Conservation (phyloP, 371 early-diverging fungal genomes). For the Saksenaea vasiformis region DNA sequence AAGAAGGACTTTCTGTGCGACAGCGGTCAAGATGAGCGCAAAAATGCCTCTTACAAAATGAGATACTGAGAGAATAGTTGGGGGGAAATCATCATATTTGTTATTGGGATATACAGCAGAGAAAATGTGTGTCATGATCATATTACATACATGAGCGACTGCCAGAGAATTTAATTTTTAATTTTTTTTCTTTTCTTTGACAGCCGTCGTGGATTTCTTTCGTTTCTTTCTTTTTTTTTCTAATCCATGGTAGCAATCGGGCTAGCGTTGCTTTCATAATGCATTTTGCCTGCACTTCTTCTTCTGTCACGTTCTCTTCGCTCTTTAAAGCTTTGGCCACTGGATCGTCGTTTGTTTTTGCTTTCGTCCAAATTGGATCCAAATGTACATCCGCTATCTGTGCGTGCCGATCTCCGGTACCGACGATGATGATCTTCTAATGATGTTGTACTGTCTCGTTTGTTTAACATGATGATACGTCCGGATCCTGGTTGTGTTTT, state of each 20-base stretch:
- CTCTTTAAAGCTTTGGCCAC: constrained; percentile 12
- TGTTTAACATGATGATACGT: neutral
- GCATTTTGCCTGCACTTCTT: neutral
- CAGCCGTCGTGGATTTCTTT: too few species aligned
- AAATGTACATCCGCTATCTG: neutral
- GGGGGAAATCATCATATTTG: too few species aligned
- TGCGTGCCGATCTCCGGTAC: neutral
- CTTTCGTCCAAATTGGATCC: neutral
- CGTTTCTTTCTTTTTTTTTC: too few species aligned
- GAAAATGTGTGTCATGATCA: too few species aligned
- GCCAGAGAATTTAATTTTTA: too few species aligned
- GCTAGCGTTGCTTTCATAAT: neutral
- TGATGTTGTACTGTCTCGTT: neutral
- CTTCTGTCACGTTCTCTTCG: constrained; percentile 12
- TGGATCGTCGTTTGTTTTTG: neutral
- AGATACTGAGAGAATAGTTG: too few species aligned
- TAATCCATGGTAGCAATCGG: neutral
- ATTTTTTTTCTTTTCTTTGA: too few species aligned
- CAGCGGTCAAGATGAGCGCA: too few species aligned
- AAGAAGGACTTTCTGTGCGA: too few species aligned
- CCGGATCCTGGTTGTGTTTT: neutral
- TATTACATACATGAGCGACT: too few species aligned
- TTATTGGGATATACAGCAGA: too few species aligned
- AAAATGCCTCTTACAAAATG: too few species aligned
- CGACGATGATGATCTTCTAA: neutral